Conservation (phyloP, 805 yeast species). For the Metschnikowia santaceciliae region DNA sequence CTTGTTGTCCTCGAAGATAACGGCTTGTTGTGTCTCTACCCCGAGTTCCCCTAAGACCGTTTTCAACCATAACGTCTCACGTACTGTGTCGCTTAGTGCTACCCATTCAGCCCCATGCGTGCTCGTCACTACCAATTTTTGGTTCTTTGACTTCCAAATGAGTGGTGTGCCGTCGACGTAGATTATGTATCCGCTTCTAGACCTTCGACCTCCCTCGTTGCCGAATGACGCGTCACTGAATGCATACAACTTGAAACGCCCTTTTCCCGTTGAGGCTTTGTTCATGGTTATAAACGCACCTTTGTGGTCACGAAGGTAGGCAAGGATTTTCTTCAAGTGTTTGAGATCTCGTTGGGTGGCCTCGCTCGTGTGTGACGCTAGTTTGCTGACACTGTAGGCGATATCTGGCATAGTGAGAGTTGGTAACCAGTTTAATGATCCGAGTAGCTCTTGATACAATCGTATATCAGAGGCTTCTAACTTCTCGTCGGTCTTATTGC, state of each 20-base stretch:
- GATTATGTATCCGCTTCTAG: not conserved
- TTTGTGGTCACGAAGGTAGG: not conserved
- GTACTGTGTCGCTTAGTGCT: not conserved
- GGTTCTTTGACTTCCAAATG: not conserved
- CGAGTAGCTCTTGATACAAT: constrained; percentile 4
- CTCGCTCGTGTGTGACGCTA: not conserved
- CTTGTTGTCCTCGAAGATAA: too few relatives aligned
- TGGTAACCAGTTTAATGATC: constrained; percentile 2
- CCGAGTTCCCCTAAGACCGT: not conserved
- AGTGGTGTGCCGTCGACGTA: not conserved
- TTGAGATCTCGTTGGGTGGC: not conserved
- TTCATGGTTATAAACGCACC: not conserved
- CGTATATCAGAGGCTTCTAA: not conserved
- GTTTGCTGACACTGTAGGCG: constrained; percentile 2
- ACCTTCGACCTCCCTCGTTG: not conserved
- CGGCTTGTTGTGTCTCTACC: not conserved
- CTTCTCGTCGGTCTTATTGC: not conserved
- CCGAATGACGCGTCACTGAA: not conserved
- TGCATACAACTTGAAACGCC: not conserved
- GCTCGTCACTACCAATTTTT: not conserved
- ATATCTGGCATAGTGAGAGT: constrained; percentile 2
- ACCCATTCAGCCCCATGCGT: not conserved
- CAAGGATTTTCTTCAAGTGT: not conserved
- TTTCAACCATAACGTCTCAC: not conserved
- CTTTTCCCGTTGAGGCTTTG: not conserved